Conservation (phyloP, 2,329 filamentous ascomycete species). For the Aquanectria penicillioides region DNA sequence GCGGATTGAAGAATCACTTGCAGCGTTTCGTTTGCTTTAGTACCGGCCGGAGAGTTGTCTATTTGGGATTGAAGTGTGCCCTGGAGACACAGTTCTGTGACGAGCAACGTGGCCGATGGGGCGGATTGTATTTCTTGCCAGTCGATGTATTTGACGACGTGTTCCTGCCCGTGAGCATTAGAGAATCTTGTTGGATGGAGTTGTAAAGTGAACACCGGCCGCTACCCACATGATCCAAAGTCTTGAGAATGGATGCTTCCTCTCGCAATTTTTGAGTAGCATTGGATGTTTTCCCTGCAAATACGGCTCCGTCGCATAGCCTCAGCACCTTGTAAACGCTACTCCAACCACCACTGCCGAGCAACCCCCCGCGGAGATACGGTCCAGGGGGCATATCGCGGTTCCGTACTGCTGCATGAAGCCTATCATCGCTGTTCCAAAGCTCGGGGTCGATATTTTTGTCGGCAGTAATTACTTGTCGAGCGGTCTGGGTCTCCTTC, state of each 20-base stretch:
- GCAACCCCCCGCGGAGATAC: slow-evolving; percentile 36
- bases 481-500: too few species aligned
- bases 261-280: slow-evolving; percentile 32
- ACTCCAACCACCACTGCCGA: slow-evolving; percentile 44
- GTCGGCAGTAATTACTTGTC: too few species aligned
- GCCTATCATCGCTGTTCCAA: slow-evolving; percentile 37
- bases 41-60: slow-evolving; percentile 32
- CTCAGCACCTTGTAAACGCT: slow-evolving; percentile 43
- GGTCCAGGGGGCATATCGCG: slow-evolving; percentile 24
- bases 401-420: slow-evolving; percentile 20
- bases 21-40: slow-evolving; percentile 30
- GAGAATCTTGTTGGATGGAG: neutral
- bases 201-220: neutral
- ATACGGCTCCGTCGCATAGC: slow-evolving; percentile 34
- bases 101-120: slow-evolving; percentile 36
- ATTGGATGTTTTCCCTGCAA: slow-evolving; percentile 43
- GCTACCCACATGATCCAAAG: slow-evolving; percentile 40
- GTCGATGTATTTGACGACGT: slow-evolving; percentile 43
- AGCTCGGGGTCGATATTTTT: neutral
- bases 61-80: slow-evolving; percentile 43
- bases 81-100: slow-evolving; percentile 45
- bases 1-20: slow-evolving; percentile 37
- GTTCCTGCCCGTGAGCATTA: slow-evolving; percentile 29
- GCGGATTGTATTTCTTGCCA: slow-evolving; percentile 35
- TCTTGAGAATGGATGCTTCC: slow-evolving; percentile 37